phyloP scores from a whole-genome alignment of 2,329 filamentous ascomycete species.

The Phialophora expanda region DNA sequence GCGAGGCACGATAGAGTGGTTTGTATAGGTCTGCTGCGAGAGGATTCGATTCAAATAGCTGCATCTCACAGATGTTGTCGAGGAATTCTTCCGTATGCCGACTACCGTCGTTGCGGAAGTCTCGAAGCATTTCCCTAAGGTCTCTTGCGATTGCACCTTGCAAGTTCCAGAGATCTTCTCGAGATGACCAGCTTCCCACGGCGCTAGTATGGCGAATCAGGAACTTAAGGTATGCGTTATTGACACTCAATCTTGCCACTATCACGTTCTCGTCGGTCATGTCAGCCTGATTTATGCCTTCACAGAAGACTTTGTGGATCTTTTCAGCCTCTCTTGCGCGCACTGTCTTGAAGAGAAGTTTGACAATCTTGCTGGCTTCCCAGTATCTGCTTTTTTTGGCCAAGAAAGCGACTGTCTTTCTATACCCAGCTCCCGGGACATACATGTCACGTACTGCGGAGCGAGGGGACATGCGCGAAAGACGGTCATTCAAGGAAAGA shows the following conservation, averaged over 20 bases:
- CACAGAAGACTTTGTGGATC: background rate
- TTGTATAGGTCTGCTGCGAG: background rate
- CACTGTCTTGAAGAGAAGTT: background rate
- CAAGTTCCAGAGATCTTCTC: background rate
- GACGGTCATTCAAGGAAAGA: background rate
- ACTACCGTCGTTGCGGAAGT: background rate
- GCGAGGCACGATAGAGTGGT: background rate
- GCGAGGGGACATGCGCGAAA: background rate
- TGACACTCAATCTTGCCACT: background rate
- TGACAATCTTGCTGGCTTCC: background rate
- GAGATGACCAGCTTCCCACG: background rate
- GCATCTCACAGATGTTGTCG: background rate
- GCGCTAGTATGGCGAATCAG: background rate
- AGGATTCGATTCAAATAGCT: accelerated
- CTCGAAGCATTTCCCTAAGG: background rate
- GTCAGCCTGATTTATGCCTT: background rate
- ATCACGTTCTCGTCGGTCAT: background rate
- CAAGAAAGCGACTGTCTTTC: background rate
- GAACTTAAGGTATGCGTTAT: slow-evolving; percentile 1
- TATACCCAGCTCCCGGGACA: too few relatives aligned
- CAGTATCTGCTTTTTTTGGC: background rate
- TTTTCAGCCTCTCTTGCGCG: background rate
- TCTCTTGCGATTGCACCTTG: background rate
- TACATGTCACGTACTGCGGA: too few relatives aligned
- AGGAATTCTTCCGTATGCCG: background rate